phyloP scores from a whole-genome alignment of 208 protist genomes.

The Sergeia podlipaevii region DNA sequence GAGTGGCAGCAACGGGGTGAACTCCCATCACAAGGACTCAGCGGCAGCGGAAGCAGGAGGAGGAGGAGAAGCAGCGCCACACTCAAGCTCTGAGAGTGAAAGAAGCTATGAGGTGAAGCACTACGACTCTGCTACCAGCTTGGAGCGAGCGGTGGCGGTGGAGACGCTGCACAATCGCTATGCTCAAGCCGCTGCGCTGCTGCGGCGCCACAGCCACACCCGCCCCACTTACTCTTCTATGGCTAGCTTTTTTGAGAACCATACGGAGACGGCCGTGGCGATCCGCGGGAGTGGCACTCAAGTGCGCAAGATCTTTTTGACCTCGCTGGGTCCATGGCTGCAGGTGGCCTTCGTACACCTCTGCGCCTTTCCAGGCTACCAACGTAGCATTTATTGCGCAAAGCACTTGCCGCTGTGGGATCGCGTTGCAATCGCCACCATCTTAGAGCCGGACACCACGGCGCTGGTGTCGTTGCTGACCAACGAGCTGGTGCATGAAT shows the following conservation, averaged over 20 bases:
- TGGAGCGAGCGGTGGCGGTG: conserved; percentile 71
- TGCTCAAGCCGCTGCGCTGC: conserved; percentile 26
- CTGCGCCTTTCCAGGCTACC: conserved; percentile 7
- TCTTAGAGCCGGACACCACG: conserved; percentile 42
- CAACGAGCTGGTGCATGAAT: conserved; percentile 27
- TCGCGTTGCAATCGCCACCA: conserved; percentile 59
- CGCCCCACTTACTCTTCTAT: conserved; percentile 36
- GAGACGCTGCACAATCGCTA: conserved; percentile 53
- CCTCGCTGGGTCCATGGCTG: conserved; percentile 67
- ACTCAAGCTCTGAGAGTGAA: conserved; percentile 1
- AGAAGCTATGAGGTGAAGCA: too few species aligned
- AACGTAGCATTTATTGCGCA: conserved; percentile 12
- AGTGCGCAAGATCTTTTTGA: conserved; percentile 51
- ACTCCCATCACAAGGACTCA: background rate
- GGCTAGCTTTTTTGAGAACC: conserved; percentile 34
- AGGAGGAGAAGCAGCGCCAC: conserved; percentile 5
- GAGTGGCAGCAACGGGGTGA: background rate
- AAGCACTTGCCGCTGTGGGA: conserved; percentile 64
- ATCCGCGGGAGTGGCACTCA: conserved; percentile 26
- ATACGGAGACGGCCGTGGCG: conserved; percentile 18
- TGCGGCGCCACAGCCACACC: conserved; percentile 32
- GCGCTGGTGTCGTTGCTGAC: conserved; percentile 26
- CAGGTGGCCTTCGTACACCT: conserved; percentile 51
- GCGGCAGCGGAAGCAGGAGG: conserved; percentile 7
- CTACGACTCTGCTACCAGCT: too few species aligned